Conservation (phyloP, 2,329 filamentous ascomycete genomes). For the Alternaria sp. region DNA sequence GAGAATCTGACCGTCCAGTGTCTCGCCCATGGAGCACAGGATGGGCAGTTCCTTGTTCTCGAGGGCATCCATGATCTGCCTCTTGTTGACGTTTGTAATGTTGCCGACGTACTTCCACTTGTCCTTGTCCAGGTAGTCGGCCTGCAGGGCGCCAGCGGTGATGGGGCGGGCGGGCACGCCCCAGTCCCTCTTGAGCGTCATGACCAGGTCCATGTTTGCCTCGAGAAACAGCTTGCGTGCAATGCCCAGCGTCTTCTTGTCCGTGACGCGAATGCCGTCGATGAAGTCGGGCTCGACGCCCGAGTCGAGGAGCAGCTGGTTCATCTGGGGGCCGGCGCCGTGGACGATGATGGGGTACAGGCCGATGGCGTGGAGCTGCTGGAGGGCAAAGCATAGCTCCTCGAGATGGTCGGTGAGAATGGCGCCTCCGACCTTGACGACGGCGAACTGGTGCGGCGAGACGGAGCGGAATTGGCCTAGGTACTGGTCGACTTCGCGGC, state of each 20-base stretch:
- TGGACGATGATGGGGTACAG: constrained; percentile 96
- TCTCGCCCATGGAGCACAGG: constrained; percentile 95
- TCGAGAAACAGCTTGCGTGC: constrained; percentile 92
- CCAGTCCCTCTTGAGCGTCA: constrained; percentile 82
- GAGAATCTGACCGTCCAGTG: constrained; percentile 85
- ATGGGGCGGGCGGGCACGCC: constrained; percentile 90
- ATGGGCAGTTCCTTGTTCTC: constrained; percentile 88
- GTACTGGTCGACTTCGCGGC: constrained; percentile 96
- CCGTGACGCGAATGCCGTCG: constrained; percentile 94
- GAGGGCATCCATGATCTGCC: constrained; percentile 89
- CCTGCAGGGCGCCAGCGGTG: constrained; percentile 87
- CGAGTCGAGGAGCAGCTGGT: constrained; percentile 86
- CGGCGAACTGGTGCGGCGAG: constrained; percentile 94
- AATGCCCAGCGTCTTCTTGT: constrained; percentile 91
- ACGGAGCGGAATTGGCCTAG: constrained; percentile 97
- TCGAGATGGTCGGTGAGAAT: constrained; percentile 95
- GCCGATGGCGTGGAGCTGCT: constrained; percentile 93
- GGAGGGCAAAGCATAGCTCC: constrained; percentile 85
- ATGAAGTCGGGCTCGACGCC: constrained; percentile 96
- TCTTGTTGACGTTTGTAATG: constrained; percentile 90
- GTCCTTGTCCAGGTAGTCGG: constrained; percentile 94
- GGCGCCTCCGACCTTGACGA: constrained; percentile 97
- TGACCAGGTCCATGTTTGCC: constrained; percentile 91
- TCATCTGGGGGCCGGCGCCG: constrained; percentile 93
- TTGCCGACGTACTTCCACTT: constrained; percentile 97